These are phyloP conservation scores for Clavariopsis aquatica DNA, from an alignment of 495 filamentous ascomycete species.

Conservation along the genomic window DNA sequence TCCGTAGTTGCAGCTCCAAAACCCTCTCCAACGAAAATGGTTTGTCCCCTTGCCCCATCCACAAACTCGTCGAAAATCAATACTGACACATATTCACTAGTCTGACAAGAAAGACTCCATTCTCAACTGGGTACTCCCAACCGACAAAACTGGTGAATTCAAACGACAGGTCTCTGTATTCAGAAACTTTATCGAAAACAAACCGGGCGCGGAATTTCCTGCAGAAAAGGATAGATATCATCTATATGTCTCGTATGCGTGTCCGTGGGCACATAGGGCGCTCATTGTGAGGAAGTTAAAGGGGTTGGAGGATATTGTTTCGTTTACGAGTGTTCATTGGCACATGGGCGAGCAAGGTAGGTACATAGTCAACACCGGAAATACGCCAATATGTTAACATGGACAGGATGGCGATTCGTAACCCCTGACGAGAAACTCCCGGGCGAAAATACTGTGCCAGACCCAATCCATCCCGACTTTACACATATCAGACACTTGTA, in stretches of 20 bases:
- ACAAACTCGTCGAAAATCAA: too few relatives aligned
- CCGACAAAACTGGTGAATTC: constrained; percentile 82
- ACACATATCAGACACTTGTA: constrained; percentile 70
- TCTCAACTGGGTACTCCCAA: constrained; percentile 77
- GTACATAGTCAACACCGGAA: not conserved
- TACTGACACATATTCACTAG: too few relatives aligned
- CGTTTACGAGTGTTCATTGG: constrained; percentile 69
- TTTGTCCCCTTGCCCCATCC: not conserved
- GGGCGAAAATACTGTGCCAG: constrained; percentile 57
- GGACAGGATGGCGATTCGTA: constrained; percentile 47
- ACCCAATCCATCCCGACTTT: constrained; percentile 64
- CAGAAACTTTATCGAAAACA: constrained; percentile 49
- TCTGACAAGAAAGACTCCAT: constrained; percentile 51
- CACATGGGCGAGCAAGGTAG: constrained; percentile 63
- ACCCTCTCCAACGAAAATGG: constrained; percentile 14
- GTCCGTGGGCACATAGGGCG: constrained; percentile 69
- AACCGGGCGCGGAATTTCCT: constrained; percentile 63
- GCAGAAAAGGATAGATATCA: constrained; percentile 69
- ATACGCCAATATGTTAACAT: not conserved
- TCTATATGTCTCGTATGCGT: constrained; percentile 73
- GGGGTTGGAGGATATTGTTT: constrained; percentile 66
- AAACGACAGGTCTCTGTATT: constrained; percentile 59
- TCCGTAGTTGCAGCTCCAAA: not conserved
- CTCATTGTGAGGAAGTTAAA: constrained; percentile 68
- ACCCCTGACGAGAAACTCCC: constrained; percentile 45